phyloP scores from a whole-genome alignment of 2,329 filamentous ascomycete genomes.

The Aulographum hederae region DNA sequence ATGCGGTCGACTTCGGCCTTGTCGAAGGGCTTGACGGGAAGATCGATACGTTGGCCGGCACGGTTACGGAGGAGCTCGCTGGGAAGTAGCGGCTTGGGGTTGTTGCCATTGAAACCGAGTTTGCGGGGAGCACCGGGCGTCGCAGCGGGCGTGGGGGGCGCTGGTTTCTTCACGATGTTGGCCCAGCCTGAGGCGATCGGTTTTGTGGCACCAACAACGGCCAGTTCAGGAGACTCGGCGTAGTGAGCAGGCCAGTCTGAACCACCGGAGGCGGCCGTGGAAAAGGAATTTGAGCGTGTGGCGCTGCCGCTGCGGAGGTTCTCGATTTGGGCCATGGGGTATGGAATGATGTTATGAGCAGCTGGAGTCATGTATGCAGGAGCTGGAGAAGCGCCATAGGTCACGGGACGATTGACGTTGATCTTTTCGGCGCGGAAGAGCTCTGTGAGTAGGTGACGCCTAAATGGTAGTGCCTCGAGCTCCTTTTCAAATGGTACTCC shows the following conservation, averaged over 20 bases:
- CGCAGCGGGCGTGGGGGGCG: conserved; percentile 13
- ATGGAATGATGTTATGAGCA: neutral
- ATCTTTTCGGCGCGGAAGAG: conserved; percentile 26
- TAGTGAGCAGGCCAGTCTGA: too few relatives aligned
- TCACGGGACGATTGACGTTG: too few relatives aligned
- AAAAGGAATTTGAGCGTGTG: neutral
- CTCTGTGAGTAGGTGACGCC: conserved; percentile 28
- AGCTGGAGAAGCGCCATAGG: too few relatives aligned
- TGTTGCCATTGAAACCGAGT: conserved; percentile 21
- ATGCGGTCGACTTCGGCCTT: conserved; percentile 38
- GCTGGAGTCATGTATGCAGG: too few relatives aligned
- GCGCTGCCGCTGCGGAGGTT: neutral
- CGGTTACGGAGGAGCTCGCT: conserved; percentile 29
- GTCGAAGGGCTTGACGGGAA: conserved; percentile 29
- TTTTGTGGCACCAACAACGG: conserved; percentile 1
- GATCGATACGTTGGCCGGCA: conserved; percentile 39
- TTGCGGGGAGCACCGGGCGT: conserved; percentile 16
- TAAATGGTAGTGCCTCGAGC: conserved; percentile 30
- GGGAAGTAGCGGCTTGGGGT: conserved; percentile 10
- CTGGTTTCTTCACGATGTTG: conserved; percentile 7
- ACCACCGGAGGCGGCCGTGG: neutral
- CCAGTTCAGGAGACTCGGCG: neutral
- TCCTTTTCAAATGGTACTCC: conserved; percentile 37
- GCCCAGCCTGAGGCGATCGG: conserved; percentile 5
- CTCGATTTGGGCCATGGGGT: neutral